These are phyloP conservation scores for Sistotremastrum niveocremeum DNA, from an alignment of 768 basidiomycete genomes.

Conservation along the genomic window DNA sequence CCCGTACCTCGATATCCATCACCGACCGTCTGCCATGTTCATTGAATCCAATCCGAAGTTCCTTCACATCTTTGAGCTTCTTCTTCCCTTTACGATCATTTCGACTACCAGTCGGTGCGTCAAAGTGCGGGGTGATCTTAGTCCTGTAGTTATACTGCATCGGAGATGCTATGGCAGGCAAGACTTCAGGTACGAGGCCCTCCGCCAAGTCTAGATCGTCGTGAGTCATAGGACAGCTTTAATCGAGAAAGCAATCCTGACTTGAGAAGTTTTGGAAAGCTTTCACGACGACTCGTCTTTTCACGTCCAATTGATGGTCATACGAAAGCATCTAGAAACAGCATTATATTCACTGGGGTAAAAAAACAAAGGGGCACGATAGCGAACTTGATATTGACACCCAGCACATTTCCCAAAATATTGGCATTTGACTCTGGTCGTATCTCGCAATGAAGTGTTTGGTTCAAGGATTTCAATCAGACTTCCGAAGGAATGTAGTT, in stretches of 20 bases:
- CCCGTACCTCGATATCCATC: conserved; percentile 79
- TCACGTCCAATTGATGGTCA: conserved; percentile 71
- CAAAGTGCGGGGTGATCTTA: conserved; percentile 96
- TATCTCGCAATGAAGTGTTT: conserved; percentile 55
- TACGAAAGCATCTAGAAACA: conserved; percentile 70
- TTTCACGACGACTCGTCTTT: conserved; percentile 72
- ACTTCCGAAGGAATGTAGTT: conserved; percentile 66
- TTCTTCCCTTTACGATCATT: conserved; percentile 12
- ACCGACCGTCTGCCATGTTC: conserved; percentile 55
- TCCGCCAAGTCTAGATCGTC: conserved; percentile 37
- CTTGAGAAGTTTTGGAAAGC: conserved; percentile 72
- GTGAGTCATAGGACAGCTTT: conserved; percentile 1
- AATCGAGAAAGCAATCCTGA: conserved; percentile 11
- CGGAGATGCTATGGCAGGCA: conserved; percentile 73
- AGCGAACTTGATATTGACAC: conserved; percentile 80
- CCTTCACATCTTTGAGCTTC: conserved; percentile 1
- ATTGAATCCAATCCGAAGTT: conserved; percentile 70
- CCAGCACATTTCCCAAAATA: conserved; percentile 88
- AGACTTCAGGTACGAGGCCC: conserved; percentile 46
- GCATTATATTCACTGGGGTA: not conserved
- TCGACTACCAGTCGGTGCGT: conserved; percentile 53
- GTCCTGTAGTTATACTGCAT: conserved; percentile 87
- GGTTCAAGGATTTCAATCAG: conserved; percentile 49
- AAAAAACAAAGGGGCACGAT: not conserved
- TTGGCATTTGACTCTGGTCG: conserved; percentile 53